phyloP scores from a whole-genome alignment of 345 rosid species.

The Trapa incisa region DNA sequence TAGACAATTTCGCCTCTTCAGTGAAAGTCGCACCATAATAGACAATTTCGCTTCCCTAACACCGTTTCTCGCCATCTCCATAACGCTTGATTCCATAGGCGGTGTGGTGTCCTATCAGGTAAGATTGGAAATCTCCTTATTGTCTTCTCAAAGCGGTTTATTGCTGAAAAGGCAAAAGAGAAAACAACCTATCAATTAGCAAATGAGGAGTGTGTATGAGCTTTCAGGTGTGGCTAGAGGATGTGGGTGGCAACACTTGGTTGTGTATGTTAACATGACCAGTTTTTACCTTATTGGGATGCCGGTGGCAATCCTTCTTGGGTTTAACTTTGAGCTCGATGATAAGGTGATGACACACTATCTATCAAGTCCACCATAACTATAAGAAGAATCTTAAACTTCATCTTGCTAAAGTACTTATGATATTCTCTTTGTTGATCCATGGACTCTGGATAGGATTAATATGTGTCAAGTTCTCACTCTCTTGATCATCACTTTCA shows the following conservation, averaged over 20 bases:
- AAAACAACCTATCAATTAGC: slow-evolving; percentile 11
- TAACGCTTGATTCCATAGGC: slow-evolving; percentile 39
- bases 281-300: no score
- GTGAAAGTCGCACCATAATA: no score
- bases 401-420: no score
- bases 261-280: slow-evolving; percentile 29
- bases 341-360: slow-evolving; percentile 25
- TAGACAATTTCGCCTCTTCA: no score
- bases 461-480: slow-evolving; percentile 42
- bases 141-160: no score
- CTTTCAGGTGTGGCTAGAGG: slow-evolving; percentile 43
- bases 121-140: not conserved
- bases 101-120: slow-evolving; percentile 53
- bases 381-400: no score
- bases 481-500: slow-evolving; percentile 28
- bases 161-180: no score
- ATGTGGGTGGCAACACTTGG: slow-evolving; percentile 66
- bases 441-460: slow-evolving; percentile 74
- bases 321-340: slow-evolving; percentile 21
- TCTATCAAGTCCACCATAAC: not conserved
- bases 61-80: slow-evolving; percentile 41
- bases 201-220: no score
- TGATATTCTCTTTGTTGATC: not conserved
- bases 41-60: slow-evolving; percentile 10
- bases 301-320: no score